These are phyloP conservation scores for Suillus fuscotomentosus DNA, from an alignment of 768 basidiomycete species.

Conservation along the genomic window DNA sequence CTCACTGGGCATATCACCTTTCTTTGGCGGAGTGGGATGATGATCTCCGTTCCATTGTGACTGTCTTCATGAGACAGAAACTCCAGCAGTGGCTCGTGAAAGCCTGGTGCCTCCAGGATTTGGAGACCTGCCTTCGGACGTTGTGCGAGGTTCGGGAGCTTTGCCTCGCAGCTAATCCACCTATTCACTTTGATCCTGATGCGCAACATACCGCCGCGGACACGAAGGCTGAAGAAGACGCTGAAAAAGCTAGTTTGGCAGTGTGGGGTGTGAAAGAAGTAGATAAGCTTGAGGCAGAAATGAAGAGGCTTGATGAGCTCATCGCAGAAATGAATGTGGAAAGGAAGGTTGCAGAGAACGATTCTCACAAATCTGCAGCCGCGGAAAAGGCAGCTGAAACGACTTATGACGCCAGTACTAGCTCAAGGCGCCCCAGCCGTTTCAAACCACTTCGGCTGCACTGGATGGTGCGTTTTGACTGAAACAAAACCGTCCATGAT, in stretches of 20 bases:
- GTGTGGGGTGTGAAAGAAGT: too few relatives aligned
- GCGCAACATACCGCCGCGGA: background rate
- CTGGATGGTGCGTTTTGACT: too few relatives aligned
- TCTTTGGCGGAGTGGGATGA: background rate
- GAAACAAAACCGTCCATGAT: too few relatives aligned
- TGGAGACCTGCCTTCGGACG: background rate
- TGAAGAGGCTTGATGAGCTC: too few relatives aligned
- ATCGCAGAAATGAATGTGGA: too few relatives aligned
- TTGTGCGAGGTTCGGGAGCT: background rate
- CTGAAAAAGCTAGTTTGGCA: background rate
- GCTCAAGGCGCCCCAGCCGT: too few relatives aligned
- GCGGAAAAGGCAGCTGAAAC: too few relatives aligned
- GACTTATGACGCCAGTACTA: too few relatives aligned
- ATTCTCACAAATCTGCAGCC: too few relatives aligned
- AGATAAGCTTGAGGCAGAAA: too few relatives aligned
- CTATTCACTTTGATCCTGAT: background rate
- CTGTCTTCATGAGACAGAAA: background rate
- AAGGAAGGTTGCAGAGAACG: slow-evolving; percentile 26
- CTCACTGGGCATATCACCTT: background rate
- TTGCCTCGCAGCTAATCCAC: background rate
- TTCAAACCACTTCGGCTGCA: too few relatives aligned
- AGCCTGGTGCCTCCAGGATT: background rate
- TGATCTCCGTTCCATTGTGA: background rate
- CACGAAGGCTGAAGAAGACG: background rate
- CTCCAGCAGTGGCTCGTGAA: background rate